A percentile compares a stretch with the other conserved stretches of the same genome.
Conservation (phyloP, 352 stramenopile species). For the Halophytophthora batemanensis region DNA sequence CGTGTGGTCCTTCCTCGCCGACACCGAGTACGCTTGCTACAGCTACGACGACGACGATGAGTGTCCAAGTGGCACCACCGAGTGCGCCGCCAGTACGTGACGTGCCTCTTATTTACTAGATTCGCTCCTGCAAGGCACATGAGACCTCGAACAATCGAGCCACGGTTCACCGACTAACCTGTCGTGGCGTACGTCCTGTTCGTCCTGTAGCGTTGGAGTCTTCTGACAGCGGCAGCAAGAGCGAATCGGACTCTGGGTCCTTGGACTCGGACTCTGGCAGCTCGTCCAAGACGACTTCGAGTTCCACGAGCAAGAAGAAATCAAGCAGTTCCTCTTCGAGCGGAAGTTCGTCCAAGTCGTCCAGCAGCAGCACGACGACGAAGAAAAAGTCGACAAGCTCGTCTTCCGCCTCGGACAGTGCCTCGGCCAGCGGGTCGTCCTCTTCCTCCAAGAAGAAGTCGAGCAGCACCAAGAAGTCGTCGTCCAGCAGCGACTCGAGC, state of each 20-base stretch:
- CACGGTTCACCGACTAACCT: background rate
- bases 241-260: conserved; percentile 10
- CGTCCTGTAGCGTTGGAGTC: conserved; percentile 15
- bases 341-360: conserved; percentile 23
- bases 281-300: conserved; percentile 13
- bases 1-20: conserved; percentile 17
- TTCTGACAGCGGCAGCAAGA: conserved; percentile 16
- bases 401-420: conserved; percentile 15
- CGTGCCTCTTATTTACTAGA: background rate
- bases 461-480: conserved; percentile 19
- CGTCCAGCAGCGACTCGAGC: conserved; percentile 11
- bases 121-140: too few relatives aligned
- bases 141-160: too few relatives aligned
- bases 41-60: conserved; percentile 26
- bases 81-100: conserved; percentile 36
- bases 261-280: conserved; percentile 13
- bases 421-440: conserved; percentile 17
- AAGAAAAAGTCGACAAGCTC: conserved; percentile 22
- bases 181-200: background rate
- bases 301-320: conserved; percentile 20
- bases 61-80: conserved; percentile 35
- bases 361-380: conserved; percentile 17
- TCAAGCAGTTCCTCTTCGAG: conserved; percentile 19
- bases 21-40: conserved; percentile 49
- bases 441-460: conserved; percentile 14